A percentile compares a stretch with the other conserved stretches of the same genome.
phyloP scores from a whole-genome alignment of 768 basidiomycete species.

The Leccinum ochraceum region DNA sequence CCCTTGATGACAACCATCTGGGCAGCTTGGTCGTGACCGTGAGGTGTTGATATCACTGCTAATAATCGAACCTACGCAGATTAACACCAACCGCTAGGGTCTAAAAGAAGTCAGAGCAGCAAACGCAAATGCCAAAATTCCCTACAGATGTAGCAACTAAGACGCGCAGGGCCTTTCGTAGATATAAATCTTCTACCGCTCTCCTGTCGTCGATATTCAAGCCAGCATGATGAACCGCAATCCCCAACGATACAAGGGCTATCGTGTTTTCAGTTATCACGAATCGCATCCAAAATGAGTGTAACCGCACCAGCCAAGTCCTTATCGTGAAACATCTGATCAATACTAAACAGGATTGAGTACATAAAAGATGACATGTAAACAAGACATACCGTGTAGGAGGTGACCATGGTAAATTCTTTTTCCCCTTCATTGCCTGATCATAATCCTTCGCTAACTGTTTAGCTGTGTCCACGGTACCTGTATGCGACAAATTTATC shows the following conservation, averaged over 20 bases:
- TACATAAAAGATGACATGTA: background rate
- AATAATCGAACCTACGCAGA: constrained; percentile 58
- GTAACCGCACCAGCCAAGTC: constrained; percentile 47
- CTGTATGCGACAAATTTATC: constrained; percentile 31
- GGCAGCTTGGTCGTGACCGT: constrained; percentile 55
- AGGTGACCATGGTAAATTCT: constrained; percentile 67
- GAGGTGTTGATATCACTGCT: background rate
- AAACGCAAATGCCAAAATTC: constrained; percentile 3
- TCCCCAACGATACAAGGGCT: constrained; percentile 71
- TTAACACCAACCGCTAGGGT: constrained; percentile 97
- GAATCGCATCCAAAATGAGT: background rate
- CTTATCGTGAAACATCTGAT: constrained; percentile 64
- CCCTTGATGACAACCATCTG: constrained; percentile 91
- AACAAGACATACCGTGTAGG: constrained; percentile 46
- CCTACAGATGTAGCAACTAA: constrained; percentile 84
- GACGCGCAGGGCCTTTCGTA: constrained; percentile 61
- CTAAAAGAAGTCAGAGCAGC: constrained; percentile 39
- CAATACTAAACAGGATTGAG: constrained; percentile 43
- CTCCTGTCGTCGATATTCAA: constrained; percentile 71
- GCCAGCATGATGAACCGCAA: constrained; percentile 94
- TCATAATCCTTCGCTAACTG: constrained; percentile 73
- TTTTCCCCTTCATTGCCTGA: constrained; percentile 49
- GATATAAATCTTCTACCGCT: constrained; percentile 70
- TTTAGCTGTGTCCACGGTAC: constrained; percentile 69
- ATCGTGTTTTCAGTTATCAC: constrained; percentile 5